Base-by-base conservation (phyloP, 768 basidiomycete species). In the Lentinus brumalis region DNA sequence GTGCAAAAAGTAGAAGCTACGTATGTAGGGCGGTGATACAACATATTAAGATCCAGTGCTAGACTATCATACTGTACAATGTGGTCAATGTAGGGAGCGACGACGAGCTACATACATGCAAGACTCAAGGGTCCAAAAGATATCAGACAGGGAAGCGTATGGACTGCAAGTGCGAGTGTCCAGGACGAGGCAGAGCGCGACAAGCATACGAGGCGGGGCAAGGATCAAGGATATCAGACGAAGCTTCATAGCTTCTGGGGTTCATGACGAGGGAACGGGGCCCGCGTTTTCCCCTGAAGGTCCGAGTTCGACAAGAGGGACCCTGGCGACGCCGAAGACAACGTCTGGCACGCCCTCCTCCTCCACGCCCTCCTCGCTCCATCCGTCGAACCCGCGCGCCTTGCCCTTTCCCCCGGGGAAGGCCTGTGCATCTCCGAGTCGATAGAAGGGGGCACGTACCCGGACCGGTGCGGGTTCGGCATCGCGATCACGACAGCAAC, bases 401-500 rank as follows among this genome's bases (percentile, higher is more conserved):
- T 70, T 70, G 26, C 67, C 70, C 65, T 73, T 69, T 29, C 47
- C 50, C 10, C 41, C 55, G 46, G 45, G 35, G 39, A 56, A 50
- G 32, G 40, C 29, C 51, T 60, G 16, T 15, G 46, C 38, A 40
- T 35, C n/a, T 50, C 40, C 38, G 38, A 32, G 29, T 41, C 57
- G 39, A 32, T 40, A 38, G 7, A 14, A n/a, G 52, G 52, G 35
- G 62, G 32, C 16, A 57, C 51, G 45, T 57, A 55, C 47, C 58
- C 63, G 30, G 67, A 59, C 31, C 64, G 68, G 16, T 66, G 71
- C 16, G 72, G 74, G 16, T 77, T 73, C 2, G 86, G 86, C 86
- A 86, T 86, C 16, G 80, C 78, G 47, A 87, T 77, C 59, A 87
- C 73, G 3, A 86, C 82, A 16, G 84, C 79, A 11, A 87, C 76